These are phyloP conservation scores for Withania somnifera DNA, from an alignment of 305 asterid species.

Conservation along the genomic window DNA sequence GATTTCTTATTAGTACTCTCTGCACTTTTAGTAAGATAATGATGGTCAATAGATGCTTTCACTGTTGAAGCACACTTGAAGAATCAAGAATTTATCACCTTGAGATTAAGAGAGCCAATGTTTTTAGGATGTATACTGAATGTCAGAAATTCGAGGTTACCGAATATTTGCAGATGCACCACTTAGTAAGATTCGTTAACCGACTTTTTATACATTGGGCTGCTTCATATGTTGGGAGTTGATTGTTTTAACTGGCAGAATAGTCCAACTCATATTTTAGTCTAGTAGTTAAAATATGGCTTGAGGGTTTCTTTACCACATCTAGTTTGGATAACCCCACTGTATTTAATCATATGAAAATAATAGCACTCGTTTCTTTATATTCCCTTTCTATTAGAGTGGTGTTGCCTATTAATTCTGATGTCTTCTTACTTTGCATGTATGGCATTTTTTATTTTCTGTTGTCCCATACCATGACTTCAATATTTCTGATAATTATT, in stretches of 20 bases:
- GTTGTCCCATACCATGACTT: not conserved
- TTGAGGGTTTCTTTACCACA: not conserved
- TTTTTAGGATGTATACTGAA: not conserved
- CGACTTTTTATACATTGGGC: not conserved
- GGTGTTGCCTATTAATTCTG: not conserved
- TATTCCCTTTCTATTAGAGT: not conserved
- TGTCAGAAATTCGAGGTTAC: not conserved
- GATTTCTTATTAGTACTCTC: not conserved
- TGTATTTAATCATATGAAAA: not conserved
- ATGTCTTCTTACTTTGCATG: not conserved
- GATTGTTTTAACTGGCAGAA: not conserved
- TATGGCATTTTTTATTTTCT: conserved; percentile 8
- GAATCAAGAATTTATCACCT: not conserved
- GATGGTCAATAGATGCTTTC: not conserved
- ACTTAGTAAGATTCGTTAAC: not conserved
- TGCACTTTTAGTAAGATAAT: not conserved
- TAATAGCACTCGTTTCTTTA: not conserved
- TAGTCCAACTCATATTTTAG: not conserved
- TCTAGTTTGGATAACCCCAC: not conserved
- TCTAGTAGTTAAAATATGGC: not conserved
- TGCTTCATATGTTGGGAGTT: not conserved
- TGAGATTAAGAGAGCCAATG: not conserved
- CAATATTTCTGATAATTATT: not conserved
- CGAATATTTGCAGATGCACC: not conserved
- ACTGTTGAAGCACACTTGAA: not conserved